Percentiles rank a stretch among this genome's conserved stretches.
These are phyloP conservation scores for Phanerodontia chrysosporium DNA, from an alignment of 768 basidiomycete genomes.

Conservation along the genomic window DNA sequence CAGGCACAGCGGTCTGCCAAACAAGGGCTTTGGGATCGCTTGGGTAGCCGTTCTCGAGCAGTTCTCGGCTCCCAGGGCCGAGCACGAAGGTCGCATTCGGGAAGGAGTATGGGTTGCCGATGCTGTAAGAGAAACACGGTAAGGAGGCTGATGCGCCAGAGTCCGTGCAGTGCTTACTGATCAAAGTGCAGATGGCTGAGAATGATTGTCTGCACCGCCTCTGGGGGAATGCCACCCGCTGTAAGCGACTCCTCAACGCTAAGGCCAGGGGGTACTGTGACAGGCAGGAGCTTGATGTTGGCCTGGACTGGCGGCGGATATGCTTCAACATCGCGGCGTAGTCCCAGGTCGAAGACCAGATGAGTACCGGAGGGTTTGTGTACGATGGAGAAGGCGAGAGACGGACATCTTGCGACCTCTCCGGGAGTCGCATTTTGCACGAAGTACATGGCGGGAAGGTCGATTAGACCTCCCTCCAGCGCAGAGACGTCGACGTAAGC, in stretches of 20 bases:
- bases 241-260: slow-evolving; percentile 42
- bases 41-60: slow-evolving; percentile 40
- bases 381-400: slow-evolving; percentile 49
- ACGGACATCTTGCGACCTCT: slow-evolving; percentile 29
- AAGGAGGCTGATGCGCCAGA: neutral
- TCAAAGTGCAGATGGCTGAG: slow-evolving; percentile 55
- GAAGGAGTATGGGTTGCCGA: slow-evolving; percentile 45
- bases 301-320: neutral
- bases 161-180: slow-evolving; percentile 10
- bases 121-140: slow-evolving; percentile 16
- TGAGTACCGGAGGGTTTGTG: slow-evolving; percentile 36
- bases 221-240: slow-evolving; percentile 42
- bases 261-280: slow-evolving; percentile 35
- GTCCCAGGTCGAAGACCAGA: slow-evolving; percentile 52
- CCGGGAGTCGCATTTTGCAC: no score
- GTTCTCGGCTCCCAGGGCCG: slow-evolving; percentile 33
- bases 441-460: slow-evolving; percentile 37
- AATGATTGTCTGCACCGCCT: slow-evolving; percentile 37
- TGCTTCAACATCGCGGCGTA: slow-evolving; percentile 29
- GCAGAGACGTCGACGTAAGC: slow-evolving; percentile 52
- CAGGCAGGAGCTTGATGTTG: slow-evolving; percentile 43
- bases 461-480: slow-evolving; percentile 46
- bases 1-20: slow-evolving; percentile 35
- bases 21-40: slow-evolving; percentile 31
- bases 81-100: slow-evolving; percentile 43